phyloP scores from a whole-genome alignment of 768 basidiomycete species.

The Lactifluus pinguis region DNA sequence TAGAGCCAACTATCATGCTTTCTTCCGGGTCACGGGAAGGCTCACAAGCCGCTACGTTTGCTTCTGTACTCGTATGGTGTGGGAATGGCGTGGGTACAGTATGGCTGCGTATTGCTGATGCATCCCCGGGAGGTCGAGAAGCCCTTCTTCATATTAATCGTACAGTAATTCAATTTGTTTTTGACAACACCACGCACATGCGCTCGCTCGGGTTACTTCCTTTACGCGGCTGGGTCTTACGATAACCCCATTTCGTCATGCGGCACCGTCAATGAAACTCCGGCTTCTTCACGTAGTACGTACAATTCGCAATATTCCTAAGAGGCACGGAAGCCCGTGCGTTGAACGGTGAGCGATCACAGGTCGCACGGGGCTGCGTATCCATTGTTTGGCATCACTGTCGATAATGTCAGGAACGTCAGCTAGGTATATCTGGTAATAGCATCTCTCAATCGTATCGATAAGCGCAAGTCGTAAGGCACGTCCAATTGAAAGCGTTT shows the following conservation, averaged over 20 bases:
- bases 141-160: background rate
- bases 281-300: background rate
- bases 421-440: conserved; percentile 1
- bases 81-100: background rate
- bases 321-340: background rate
- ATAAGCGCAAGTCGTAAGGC: background rate
- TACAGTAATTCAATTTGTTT: too few relatives aligned
- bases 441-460: background rate
- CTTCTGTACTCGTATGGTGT: background rate
- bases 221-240: background rate
- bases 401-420: background rate
- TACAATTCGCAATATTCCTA: background rate
- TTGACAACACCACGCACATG: background rate
- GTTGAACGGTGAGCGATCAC: background rate
- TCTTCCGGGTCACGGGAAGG: background rate
- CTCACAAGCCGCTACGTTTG: background rate
- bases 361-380: background rate
- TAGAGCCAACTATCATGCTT: background rate
- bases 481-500: too few relatives aligned
- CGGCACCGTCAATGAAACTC: background rate
- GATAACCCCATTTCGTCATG: background rate
- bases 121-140: background rate
- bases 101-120: background rate
- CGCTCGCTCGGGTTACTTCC: background rate
- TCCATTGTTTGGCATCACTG: background rate